Conservation (phyloP, 176 grass and related monocot species). For the Zea mays region Zm-B73-REFERENCE-NAM-5.0 NC_050104.1:159199501-159200000, state of each 20-base stretch:
- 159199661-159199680: conserved; percentile 40
- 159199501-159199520: conserved; percentile 55
- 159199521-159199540: conserved; percentile 52
- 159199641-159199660: conserved; percentile 53
- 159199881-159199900: conserved; percentile 57
- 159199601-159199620: conserved; percentile 47
- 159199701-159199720: conserved; percentile 67
- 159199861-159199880: conserved; percentile 47
- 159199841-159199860: conserved; percentile 52
- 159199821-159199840: conserved; percentile 42
- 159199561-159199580: conserved; percentile 46
- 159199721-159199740: conserved; percentile 16
- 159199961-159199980: not conserved
- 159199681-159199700: conserved; percentile 47
- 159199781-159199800: conserved; percentile 54
- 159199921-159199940: conserved; percentile 88
- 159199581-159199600: conserved; percentile 55
- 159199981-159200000: not conserved
- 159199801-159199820: conserved; percentile 54
- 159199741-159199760: conserved; percentile 34
- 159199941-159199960: conserved; percentile 60
- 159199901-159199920: conserved; percentile 37
- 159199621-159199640: conserved; percentile 43
- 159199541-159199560: conserved; percentile 42
- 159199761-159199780: conserved; percentile 36